Conservation (phyloP, 345 rosid genomes). For the Salix suchowensis region DNA sequence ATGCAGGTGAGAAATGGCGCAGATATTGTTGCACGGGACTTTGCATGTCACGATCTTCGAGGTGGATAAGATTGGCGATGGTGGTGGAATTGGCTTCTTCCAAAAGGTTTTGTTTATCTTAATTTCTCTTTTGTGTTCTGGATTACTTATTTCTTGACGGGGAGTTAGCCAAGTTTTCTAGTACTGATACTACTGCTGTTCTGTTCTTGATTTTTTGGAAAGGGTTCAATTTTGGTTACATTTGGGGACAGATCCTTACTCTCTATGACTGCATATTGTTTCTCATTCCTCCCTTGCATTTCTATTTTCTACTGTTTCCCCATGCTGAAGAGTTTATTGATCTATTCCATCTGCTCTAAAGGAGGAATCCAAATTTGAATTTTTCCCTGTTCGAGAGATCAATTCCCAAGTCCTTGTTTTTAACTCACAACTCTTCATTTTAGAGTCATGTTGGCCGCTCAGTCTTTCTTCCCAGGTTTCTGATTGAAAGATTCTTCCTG, state of each 20-base stretch:
- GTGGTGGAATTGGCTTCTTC: slow-evolving; percentile 51
- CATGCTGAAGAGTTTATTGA: not conserved
- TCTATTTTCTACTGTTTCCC: not conserved
- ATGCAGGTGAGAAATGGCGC: slow-evolving; percentile 60
- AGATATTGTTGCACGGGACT: slow-evolving; percentile 67
- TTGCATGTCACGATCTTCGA: slow-evolving; percentile 88
- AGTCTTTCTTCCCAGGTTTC: slow-evolving; percentile 5
- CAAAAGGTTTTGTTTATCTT: slow-evolving; percentile 45
- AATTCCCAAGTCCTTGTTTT: not conserved
- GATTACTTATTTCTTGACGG: not conserved
- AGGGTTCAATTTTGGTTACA: not conserved
- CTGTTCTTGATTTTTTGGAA: not conserved
- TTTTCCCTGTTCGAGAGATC: not conserved
- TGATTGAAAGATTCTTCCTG: slow-evolving; percentile 18
- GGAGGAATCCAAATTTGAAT: not conserved
- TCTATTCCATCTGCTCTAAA: not conserved
- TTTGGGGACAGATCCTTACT: not conserved
- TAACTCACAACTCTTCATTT: not conserved
- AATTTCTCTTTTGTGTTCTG: not conserved
- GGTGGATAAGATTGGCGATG: slow-evolving; percentile 53
- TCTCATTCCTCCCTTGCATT: not conserved
- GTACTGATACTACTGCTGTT: not conserved
- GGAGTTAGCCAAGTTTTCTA: not conserved
- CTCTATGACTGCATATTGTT: too few species aligned
- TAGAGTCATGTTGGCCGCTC: not conserved